Percentiles rank a stretch among this genome's conserved stretches.
phyloP scores from a whole-genome alignment of 2,329 filamentous ascomycete genomes.

The Aspergillus neotritici region DNA sequence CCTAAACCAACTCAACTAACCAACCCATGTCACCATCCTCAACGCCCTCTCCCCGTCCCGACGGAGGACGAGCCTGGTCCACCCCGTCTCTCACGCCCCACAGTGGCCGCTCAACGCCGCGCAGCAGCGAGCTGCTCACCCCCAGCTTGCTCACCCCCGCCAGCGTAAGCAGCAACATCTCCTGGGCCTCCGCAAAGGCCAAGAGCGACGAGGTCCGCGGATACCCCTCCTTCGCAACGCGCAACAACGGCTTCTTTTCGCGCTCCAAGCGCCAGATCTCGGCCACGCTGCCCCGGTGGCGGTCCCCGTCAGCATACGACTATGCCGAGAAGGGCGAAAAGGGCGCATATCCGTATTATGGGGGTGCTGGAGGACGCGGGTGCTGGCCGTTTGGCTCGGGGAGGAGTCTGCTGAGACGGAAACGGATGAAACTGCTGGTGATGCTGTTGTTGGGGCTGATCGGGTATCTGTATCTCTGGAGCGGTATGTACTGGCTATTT shows the following conservation, averaged over 20 bases:
- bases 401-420: conserved; percentile 55
- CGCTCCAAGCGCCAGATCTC: conserved; percentile 78
- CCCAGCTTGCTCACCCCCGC: conserved; percentile 19
- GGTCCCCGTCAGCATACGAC: conserved; percentile 37
- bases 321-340: conserved; percentile 68
- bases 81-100: conserved; percentile 72
- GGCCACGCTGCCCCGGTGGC: conserved; percentile 69
- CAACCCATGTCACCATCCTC: conserved; percentile 71
- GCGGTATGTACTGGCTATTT: conserved; percentile 54
- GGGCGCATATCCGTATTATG: conserved; percentile 32
- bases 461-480: conserved; percentile 63
- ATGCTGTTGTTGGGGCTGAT: conserved; percentile 56
- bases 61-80: conserved; percentile 79
- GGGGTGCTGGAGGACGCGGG: conserved; percentile 42
- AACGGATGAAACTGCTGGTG: conserved; percentile 59
- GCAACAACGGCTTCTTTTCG: conserved; percentile 81
- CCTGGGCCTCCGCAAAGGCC: conserved; percentile 78
- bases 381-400: conserved; percentile 28
- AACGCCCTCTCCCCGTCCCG: conserved; percentile 83
- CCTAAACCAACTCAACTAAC: conserved; percentile 49
- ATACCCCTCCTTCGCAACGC: conserved; percentile 72
- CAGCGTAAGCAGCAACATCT: conserved; percentile 44
- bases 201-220: conserved; percentile 67
- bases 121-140: conserved; percentile 36
- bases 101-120: conserved; percentile 64